Evolutionary conservation across 2,329 filamentous ascomycete genomes (phyloP).

Genomic region (Rhynchosporium agropyri): DNA sequence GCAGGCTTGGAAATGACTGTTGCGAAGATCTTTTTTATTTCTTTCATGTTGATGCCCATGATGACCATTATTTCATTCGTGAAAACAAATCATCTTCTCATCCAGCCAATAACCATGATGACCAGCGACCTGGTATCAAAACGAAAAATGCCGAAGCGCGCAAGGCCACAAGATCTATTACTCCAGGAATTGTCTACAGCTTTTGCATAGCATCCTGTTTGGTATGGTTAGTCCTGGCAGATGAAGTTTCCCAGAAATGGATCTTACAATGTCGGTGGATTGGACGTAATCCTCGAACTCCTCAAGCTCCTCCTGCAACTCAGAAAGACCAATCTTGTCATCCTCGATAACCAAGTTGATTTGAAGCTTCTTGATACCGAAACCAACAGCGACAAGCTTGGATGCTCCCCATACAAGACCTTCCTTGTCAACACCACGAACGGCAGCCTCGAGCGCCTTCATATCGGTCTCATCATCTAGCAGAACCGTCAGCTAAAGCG

Average conservation of each 20-base stretch:
- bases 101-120: conserved; percentile 28
- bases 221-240: conserved; percentile 29
- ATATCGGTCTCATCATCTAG: conserved; percentile 93
- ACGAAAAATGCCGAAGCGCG: conserved; percentile 30
- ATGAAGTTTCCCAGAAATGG: conserved; percentile 13
- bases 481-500: conserved; percentile 31
- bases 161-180: conserved; percentile 21
- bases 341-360: conserved; percentile 98
- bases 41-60: conserved; percentile 38
- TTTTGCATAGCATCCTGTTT: conserved; percentile 79
- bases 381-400: conserved; percentile 87
- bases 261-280: conserved; percentile 78
- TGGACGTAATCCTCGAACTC: conserved; percentile 94
- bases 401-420: conserved; percentile 95
- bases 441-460: conserved; percentile 75
- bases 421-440: conserved; percentile 84
- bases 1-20: neutral
- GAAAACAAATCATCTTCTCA: conserved; percentile 30
- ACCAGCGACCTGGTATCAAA: conserved; percentile 35
- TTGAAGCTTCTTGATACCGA: conserved; percentile 99
- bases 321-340: conserved; percentile 86
- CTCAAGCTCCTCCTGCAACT: conserved; percentile 82
- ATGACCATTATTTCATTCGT: conserved; percentile 39
- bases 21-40: conserved; percentile 31
- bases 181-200: conserved; percentile 62